These are phyloP conservation scores for Salix arbutifolia DNA, from an alignment of 345 rosid genomes.

Conservation along the genomic window DNA sequence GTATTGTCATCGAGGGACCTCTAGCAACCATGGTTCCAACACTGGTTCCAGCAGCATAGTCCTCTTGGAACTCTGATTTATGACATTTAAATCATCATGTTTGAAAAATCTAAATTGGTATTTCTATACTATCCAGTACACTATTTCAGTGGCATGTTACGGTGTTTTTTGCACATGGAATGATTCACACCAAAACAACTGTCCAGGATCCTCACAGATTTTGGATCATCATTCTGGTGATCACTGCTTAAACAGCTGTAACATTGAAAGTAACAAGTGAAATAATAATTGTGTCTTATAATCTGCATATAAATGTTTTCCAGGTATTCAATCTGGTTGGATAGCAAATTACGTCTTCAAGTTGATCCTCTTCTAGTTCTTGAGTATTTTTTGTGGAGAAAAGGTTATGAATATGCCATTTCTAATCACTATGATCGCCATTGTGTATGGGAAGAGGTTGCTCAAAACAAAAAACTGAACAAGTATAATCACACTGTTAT, in stretches of 20 bases:
- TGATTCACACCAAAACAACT: neutral
- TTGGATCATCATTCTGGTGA: neutral
- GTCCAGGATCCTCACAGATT: neutral
- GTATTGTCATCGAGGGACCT: neutral
- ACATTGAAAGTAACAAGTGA: neutral
- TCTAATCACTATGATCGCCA: conserved; percentile 94
- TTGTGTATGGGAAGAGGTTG: conserved; percentile 98
- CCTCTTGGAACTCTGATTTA: neutral
- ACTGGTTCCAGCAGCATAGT: neutral
- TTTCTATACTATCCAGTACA: neutral
- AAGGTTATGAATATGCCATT: conserved; percentile 88
- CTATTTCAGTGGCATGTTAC: neutral
- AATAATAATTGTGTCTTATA: conserved; percentile 3
- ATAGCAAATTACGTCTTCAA: conserved; percentile 92
- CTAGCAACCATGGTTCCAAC: neutral
- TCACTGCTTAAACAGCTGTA: neutral
- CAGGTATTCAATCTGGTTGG: conserved; percentile 99
- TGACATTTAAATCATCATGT: neutral
- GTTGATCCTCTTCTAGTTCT: conserved; percentile 75
- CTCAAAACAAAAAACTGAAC: conserved; percentile 86
- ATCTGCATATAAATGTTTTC: conserved; percentile 4
- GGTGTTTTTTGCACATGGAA: neutral
- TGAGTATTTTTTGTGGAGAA: conserved; percentile 92
- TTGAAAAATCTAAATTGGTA: neutral
- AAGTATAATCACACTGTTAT: conserved; percentile 86